These are phyloP conservation scores for Microdochium trichocladiopsis DNA, from an alignment of 2,329 filamentous ascomycete species.

Conservation along the genomic window DNA sequence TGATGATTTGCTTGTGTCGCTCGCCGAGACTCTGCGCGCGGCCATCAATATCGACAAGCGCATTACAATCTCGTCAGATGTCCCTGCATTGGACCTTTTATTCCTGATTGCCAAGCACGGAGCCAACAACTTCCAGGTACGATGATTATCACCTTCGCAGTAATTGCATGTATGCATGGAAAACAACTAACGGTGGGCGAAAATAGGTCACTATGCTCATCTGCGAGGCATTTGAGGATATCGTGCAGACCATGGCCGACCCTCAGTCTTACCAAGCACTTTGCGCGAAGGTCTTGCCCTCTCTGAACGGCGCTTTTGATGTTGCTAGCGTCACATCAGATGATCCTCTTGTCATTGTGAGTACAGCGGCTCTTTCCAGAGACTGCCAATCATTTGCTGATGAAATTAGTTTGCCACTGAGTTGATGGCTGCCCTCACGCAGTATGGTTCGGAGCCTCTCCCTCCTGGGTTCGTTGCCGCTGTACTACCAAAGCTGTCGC, in stretches of 20 bases:
- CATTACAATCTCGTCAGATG: slow-evolving; percentile 64
- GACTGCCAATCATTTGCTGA: not conserved
- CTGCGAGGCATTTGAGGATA: slow-evolving; percentile 84
- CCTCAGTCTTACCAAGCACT: slow-evolving; percentile 67
- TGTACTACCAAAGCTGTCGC: slow-evolving; percentile 79
- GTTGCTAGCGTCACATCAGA: slow-evolving; percentile 81
- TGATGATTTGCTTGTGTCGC: slow-evolving; percentile 84
- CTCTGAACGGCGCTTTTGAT: slow-evolving; percentile 82
- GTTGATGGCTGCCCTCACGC: slow-evolving; percentile 70
- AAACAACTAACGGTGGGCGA: not conserved
- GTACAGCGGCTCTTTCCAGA: slow-evolving; percentile 12
- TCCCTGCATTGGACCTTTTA: slow-evolving; percentile 71
- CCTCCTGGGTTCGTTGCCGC: slow-evolving; percentile 80
- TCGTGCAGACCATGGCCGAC: slow-evolving; percentile 63
- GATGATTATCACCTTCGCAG: not conserved
- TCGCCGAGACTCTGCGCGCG: slow-evolving; percentile 79
- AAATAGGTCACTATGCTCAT: slow-evolving; percentile 67
- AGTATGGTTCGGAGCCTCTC: slow-evolving; percentile 78
- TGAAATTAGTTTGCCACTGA: slow-evolving; percentile 65
- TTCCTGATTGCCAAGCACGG: slow-evolving; percentile 87
- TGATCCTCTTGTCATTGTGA: slow-evolving; percentile 69
- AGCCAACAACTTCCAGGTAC: slow-evolving; percentile 74
- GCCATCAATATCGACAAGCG: slow-evolving; percentile 73
- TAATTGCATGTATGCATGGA: not conserved
- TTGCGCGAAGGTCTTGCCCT: slow-evolving; percentile 80